Evolutionary conservation across 352 stramenopile genomes (phyloP).

Genomic region (Globisporangium acanthophoron): DNA sequence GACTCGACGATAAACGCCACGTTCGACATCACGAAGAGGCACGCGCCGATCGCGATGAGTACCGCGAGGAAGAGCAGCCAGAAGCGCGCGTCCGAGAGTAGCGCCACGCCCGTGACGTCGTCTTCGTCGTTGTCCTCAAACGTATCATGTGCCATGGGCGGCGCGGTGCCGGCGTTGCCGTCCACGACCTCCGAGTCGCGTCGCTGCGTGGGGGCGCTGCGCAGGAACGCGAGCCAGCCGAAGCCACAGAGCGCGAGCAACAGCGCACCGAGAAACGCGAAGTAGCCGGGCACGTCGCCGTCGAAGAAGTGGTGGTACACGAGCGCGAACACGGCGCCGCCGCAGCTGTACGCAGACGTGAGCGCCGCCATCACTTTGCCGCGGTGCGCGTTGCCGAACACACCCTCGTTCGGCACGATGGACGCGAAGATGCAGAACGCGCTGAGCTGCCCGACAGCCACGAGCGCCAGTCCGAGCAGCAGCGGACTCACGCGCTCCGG

Average conservation of each 20-base stretch:
- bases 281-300: conserved; percentile 62
- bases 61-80: conserved; percentile 75
- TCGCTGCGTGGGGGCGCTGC: conserved; percentile 19
- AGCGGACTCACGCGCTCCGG: conserved; percentile 38
- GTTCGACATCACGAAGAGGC: conserved; percentile 80
- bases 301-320: conserved; percentile 60
- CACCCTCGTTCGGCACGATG: conserved; percentile 72
- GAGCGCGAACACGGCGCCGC: conserved; percentile 70
- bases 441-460: conserved; percentile 59
- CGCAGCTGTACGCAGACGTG: conserved; percentile 72
- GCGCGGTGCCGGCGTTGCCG: conserved; percentile 21
- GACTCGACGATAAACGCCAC: conserved; percentile 84
- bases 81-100: conserved; percentile 59
- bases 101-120: conserved; percentile 51
- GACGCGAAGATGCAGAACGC: conserved; percentile 73
- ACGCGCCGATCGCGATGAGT: conserved; percentile 67
- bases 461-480: conserved; percentile 41
- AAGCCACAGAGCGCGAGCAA: conserved; percentile 41
- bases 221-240: conserved; percentile 43
- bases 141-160: conserved; percentile 16
- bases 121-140: conserved; percentile 36
- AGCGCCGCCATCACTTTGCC: conserved; percentile 74
- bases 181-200: conserved; percentile 42
- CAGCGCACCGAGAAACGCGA: conserved; percentile 62
- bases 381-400: conserved; percentile 64